phyloP scores from a whole-genome alignment of 2,329 filamentous ascomycete genomes.

The Penicillium italicum region DNA sequence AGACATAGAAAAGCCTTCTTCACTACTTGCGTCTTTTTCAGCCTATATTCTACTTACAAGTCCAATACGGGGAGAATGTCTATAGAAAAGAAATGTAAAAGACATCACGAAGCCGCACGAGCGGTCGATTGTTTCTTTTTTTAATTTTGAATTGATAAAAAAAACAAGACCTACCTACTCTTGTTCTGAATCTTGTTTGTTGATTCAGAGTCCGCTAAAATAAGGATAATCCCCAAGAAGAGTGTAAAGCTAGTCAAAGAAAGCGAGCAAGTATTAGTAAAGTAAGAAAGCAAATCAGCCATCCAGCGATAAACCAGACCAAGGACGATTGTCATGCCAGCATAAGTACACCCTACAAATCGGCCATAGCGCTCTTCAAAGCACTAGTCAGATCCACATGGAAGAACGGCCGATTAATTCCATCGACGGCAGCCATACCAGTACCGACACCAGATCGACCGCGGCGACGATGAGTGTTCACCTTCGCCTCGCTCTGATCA shows the following conservation, averaged over 20 bases:
- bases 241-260: background rate
- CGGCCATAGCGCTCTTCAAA: conserved; percentile 74
- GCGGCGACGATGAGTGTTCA: background rate
- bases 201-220: background rate
- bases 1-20: too few species aligned
- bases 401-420: conserved; percentile 79
- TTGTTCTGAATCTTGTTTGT: too few species aligned
- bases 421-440: conserved; percentile 62
- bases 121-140: background rate
- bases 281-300: background rate
- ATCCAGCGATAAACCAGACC: background rate
- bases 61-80: background rate
- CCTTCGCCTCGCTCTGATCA: background rate
- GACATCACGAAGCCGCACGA: background rate
- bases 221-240: background rate
- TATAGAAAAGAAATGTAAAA: too few species aligned
- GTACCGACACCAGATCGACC: conserved; percentile 56
- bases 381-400: conserved; percentile 85
- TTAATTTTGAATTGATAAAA: background rate
- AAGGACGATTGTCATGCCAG: background rate
- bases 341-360: conserved; percentile 32
- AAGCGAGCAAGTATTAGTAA: background rate
- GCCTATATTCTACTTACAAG: too few species aligned
- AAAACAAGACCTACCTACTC: background rate
- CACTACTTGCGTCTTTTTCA: too few species aligned